These are phyloP conservation scores for Lathyrus oleraceus DNA, from an alignment of 306 rosid genomes.

Conservation along the genomic window DNA sequence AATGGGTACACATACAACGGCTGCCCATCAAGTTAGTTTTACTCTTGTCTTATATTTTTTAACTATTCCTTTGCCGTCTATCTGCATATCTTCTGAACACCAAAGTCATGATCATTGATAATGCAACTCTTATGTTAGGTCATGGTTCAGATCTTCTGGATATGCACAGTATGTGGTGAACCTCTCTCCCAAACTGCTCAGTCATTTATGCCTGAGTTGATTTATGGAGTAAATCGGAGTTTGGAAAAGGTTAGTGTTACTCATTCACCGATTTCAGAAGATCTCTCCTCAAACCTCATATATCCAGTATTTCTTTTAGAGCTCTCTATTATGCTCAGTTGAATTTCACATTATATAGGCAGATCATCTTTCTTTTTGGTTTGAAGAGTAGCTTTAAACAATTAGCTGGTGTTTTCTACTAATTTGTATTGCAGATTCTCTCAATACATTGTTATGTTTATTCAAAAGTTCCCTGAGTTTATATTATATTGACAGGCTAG, in stretches of 20 bases:
- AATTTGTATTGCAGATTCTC: conserved; percentile 1
- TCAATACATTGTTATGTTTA: not conserved
- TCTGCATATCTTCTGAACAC: conserved; percentile 12
- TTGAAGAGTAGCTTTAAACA: not conserved
- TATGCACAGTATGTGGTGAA: conserved; percentile 43
- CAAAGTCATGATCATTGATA: conserved; percentile 19
- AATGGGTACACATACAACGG: conserved; percentile 40
- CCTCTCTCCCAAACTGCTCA: conserved; percentile 44
- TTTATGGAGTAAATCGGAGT: conserved; percentile 36
- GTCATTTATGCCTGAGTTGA: conserved; percentile 44
- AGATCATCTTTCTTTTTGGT: conserved; percentile 3
- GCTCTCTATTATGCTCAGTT: not conserved
- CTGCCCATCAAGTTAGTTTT: conserved; percentile 47
- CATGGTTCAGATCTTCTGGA: conserved; percentile 40
- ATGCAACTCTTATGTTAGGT: conserved; percentile 37
- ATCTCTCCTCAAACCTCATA: not conserved
- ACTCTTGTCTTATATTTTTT: conserved; percentile 9
- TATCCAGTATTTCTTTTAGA: not conserved
- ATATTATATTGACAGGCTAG: conserved; percentile 33
- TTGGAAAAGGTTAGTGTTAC: conserved; percentile 43
- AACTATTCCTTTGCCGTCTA: conserved; percentile 22
- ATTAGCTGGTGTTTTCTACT: not conserved
- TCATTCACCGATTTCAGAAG: conserved; percentile 10
- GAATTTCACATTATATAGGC: not conserved
- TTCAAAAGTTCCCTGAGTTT: conserved; percentile 19